A percentile compares a stretch with the other conserved stretches of the same genome.
Conservation (phyloP, 2,329 filamentous ascomycete genomes). For the Endocalyx cinctus region DNA sequence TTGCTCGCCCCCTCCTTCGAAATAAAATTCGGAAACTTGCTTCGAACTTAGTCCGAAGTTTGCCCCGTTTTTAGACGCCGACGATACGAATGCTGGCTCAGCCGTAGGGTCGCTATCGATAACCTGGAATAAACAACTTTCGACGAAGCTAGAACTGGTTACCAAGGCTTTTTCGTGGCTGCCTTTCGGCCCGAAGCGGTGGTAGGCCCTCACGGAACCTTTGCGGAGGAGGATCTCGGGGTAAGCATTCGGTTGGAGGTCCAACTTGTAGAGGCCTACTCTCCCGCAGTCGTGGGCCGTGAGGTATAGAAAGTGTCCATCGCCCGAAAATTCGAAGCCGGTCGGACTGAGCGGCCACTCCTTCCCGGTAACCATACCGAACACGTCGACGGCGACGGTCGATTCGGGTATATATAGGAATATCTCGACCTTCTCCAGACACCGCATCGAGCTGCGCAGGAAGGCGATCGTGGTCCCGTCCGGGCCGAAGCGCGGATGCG, state of each 20-base stretch:
- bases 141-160: constrained; percentile 32
- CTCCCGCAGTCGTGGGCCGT: constrained; percentile 30
- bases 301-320: constrained; percentile 29
- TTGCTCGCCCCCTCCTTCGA: constrained; percentile 27
- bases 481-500: constrained; percentile 31
- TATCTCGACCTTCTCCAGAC: constrained; percentile 12
- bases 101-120: constrained; percentile 17
- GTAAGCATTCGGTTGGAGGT: constrained; percentile 23
- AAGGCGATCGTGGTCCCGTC: constrained; percentile 33
- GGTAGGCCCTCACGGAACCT: constrained; percentile 24
- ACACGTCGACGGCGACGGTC: constrained; percentile 24
- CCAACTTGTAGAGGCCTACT: constrained; percentile 27
- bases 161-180: constrained; percentile 30
- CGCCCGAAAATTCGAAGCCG: constrained; percentile 30
- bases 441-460: constrained; percentile 9
- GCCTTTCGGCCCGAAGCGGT: constrained; percentile 21
- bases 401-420: constrained; percentile 26
- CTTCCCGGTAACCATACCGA: constrained; percentile 19
- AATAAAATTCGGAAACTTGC: constrained; percentile 39
- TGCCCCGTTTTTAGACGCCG: constrained; percentile 25
- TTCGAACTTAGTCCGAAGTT: constrained; percentile 28
- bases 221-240: constrained; percentile 20
- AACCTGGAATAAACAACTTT: constrained; percentile 34
- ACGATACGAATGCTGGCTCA: constrained; percentile 25
- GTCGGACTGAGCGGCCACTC: constrained; percentile 24